Percentiles rank a stretch among this genome's conserved stretches.
Conservation (phyloP, 192 early-diverging fungal species). For the Coemansia sp. region DNA sequence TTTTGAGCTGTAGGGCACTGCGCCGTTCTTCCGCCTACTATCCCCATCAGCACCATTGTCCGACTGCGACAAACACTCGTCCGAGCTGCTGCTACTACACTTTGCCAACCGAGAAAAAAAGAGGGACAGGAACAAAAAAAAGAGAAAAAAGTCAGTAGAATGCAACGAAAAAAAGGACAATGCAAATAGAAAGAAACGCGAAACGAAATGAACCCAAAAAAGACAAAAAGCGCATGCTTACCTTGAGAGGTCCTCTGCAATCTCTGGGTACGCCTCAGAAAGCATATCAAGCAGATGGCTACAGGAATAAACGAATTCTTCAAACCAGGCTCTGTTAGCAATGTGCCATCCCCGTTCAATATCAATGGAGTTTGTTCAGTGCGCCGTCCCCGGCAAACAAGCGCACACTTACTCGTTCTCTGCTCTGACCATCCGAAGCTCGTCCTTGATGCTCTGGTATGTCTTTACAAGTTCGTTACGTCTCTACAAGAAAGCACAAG, state of each 20-base stretch:
- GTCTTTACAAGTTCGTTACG: conserved; percentile 40
- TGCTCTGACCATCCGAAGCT: conserved; percentile 28
- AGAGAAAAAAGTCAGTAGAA: background rate
- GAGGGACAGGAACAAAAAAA: background rate
- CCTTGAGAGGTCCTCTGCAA: conserved; percentile 44
- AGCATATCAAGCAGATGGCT: conserved; percentile 54
- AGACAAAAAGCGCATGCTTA: conserved; percentile 5
- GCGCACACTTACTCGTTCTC: conserved; percentile 48
- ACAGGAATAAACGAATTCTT: conserved; percentile 9
- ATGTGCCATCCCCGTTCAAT: background rate
- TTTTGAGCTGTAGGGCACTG: background rate
- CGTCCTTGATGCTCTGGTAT: conserved; percentile 24
- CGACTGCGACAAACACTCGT: conserved; percentile 11
- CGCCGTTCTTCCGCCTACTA: conserved; percentile 9
- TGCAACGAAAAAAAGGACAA: background rate
- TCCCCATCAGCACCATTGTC: conserved; percentile 8
- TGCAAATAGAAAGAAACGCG: background rate
- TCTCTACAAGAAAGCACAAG: conserved; percentile 19
- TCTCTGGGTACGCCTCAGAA: conserved; percentile 37
- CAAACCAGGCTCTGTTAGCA: background rate
- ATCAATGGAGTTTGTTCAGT: background rate
- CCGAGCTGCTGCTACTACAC: conserved; percentile 23
- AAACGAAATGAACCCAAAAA: background rate
- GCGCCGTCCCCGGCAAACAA: too few relatives aligned
- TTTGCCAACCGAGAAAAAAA: background rate